phyloP scores from a whole-genome alignment of 352 stramenopile genomes.

The Pythium oligandrum region DNA sequence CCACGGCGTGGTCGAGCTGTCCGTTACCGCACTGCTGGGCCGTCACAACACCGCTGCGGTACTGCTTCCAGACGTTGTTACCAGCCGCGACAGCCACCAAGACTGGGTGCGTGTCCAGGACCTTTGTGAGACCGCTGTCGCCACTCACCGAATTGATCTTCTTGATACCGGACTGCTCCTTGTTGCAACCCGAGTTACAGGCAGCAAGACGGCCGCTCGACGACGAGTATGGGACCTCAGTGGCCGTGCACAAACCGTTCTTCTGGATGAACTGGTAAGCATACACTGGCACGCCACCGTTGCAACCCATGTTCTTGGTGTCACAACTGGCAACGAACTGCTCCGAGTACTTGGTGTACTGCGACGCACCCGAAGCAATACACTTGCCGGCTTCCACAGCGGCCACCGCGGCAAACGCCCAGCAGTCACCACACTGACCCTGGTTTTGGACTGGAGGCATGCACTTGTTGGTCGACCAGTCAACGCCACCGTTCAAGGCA shows the following conservation, averaged over 20 bases:
- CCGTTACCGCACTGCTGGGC: constrained; percentile 51
- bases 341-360: constrained; percentile 82
- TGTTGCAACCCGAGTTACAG: constrained; percentile 10
- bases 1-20: constrained; percentile 94
- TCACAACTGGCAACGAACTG: constrained; percentile 92
- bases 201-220: constrained; percentile 2
- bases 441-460: constrained; percentile 67
- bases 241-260: constrained; percentile 79
- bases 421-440: constrained; percentile 95
- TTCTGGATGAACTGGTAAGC: constrained; percentile 89
- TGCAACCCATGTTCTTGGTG: constrained; percentile 84
- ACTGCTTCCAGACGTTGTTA: constrained; percentile 96
- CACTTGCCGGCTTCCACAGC: constrained; percentile 89
- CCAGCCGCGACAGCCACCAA: constrained; percentile 92
- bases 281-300: constrained; percentile 87
- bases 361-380: constrained; percentile 58
- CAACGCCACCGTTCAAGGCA: neutral
- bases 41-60: constrained; percentile 88
- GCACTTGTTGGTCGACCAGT: constrained; percentile 15
- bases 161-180: constrained; percentile 6
- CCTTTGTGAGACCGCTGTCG: constrained; percentile 73
- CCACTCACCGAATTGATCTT: constrained; percentile 3
- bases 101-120: constrained; percentile 92
- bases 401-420: constrained; percentile 93
- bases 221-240: constrained; percentile 75